Evolutionary conservation across 768 basidiomycete species (phyloP), one percentile per base, ranked within the genome.

Genomic region (Cyclocybe aegerita): DNA sequence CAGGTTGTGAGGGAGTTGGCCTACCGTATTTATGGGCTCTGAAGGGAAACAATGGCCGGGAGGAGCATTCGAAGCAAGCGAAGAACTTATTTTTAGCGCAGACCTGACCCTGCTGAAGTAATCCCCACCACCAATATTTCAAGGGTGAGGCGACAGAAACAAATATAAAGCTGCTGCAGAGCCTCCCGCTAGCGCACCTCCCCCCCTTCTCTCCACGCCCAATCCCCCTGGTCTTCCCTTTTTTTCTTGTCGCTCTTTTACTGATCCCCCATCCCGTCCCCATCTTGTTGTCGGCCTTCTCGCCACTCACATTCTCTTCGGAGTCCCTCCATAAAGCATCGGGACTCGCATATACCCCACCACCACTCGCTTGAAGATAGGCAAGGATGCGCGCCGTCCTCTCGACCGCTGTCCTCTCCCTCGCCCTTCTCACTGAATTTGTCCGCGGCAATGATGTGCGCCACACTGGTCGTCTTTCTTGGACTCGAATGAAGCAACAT

Each of bases 211-310:
- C 45, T 34, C 56, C 60, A 56, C 60, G 55, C 55, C 45, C 49
- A 42, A 47, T 46, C 46, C 60, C 34, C 53, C 53, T 55, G 60
- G 42, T 57, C 46, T 49, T 45, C 46, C 46, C 50, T 43, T 47
- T 31, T 35, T 50, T 48, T 37, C 41, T 31, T 34, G 48, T 48
- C 60, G 39, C 47, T 56, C 55, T 41, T 55, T 58, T 53, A 35
- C 37, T 17, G 9, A n/a, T 46, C 16, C 31, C 16, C 43, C 30
- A 33, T 37, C 17, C 38, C 41, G 38, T 47, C 37, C 48, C 33
- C 39, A 15, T 46, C 23, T 16, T 9, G 17, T 14, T 16, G 31
- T 31, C 39, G 7, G 37, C 8, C 35, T 31, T 7, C 38, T 31
- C 1, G 12, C 9, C 39, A 42, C 36, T 42, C 7, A 14, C 12